Conservation (phyloP, 441 rosid genomes). For the Brassica balearica region DNA sequence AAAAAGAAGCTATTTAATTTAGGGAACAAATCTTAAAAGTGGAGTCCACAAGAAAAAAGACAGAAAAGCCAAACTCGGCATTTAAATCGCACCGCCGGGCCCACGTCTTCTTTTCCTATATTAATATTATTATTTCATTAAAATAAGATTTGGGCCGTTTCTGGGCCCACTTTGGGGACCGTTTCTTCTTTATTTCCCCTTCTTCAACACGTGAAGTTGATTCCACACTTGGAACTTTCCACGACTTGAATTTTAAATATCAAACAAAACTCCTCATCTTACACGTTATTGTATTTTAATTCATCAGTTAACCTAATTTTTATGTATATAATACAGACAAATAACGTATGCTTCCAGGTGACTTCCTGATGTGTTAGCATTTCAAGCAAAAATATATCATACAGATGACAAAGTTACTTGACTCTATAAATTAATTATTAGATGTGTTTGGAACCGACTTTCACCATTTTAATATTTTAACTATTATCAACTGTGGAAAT, state of each 20-base stretch:
- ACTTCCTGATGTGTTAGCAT: constrained; percentile 8
- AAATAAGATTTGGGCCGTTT: constrained; percentile 28
- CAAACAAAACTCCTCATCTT: constrained; percentile 10
- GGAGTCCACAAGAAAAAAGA: constrained; percentile 35
- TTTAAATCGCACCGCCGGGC: constrained; percentile 40
- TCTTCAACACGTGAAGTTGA: constrained; percentile 42
- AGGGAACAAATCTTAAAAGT: constrained; percentile 44
- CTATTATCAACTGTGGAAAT: neutral
- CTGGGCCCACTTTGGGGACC: constrained; percentile 41
- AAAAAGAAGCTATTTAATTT: constrained; percentile 24
- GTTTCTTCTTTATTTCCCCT: constrained; percentile 35
- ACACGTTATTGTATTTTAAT: constrained; percentile 10
- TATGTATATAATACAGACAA: constrained; percentile 5
- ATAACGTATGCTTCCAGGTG: constrained; percentile 30
- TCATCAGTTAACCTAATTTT: neutral
- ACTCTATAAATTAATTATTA: neutral
- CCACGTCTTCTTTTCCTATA: constrained; percentile 11
- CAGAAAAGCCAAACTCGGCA: constrained; percentile 30
- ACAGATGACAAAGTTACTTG: constrained; percentile 5
- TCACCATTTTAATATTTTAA: neutral
- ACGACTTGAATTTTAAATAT: constrained; percentile 15
- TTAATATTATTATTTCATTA: neutral
- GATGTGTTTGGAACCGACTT: constrained; percentile 15
- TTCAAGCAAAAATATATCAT: constrained; percentile 2
- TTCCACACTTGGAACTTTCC: constrained; percentile 46